phyloP scores from a whole-genome alignment of 257 asterid species.

The Henckelia pumila region DNA sequence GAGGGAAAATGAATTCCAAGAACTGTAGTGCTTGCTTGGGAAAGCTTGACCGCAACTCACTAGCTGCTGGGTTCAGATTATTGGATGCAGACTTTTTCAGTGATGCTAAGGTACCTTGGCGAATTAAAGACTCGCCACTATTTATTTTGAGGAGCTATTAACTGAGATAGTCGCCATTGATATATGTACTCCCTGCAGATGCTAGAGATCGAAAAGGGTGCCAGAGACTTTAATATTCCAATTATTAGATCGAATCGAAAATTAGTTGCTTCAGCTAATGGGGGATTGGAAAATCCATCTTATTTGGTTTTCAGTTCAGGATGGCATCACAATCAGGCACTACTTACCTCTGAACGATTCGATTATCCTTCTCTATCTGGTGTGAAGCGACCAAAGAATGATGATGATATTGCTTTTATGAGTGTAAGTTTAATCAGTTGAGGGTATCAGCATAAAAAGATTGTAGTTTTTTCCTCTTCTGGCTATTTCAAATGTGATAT shows the following conservation, averaged over 20 bases:
- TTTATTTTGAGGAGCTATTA: slow-evolving; percentile 14
- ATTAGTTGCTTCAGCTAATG: slow-evolving; percentile 68
- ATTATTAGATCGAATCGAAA: slow-evolving; percentile 57
- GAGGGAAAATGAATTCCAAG: slow-evolving; percentile 32
- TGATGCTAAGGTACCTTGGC: slow-evolving; percentile 50
- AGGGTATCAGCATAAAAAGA: not conserved
- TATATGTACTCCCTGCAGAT: slow-evolving; percentile 33
- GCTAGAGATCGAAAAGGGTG: slow-evolving; percentile 77
- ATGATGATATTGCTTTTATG: slow-evolving; percentile 89
- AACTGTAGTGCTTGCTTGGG: slow-evolving; percentile 36
- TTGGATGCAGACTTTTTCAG: slow-evolving; percentile 73
- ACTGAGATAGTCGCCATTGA: not conserved
- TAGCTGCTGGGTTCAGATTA: slow-evolving; percentile 45
- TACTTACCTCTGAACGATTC: slow-evolving; percentile 34
- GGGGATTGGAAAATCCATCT: slow-evolving; percentile 81
- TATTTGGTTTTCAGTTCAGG: slow-evolving; percentile 62
- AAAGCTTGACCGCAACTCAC: slow-evolving; percentile 34
- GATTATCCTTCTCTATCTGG: slow-evolving; percentile 45
- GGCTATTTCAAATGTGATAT: slow-evolving; percentile 3
- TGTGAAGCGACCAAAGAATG: slow-evolving; percentile 53
- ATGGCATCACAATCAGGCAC: slow-evolving; percentile 40
- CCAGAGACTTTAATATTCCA: slow-evolving; percentile 65
- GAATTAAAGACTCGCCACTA: not conserved
- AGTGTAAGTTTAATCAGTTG: slow-evolving; percentile 46
- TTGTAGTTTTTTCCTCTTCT: not conserved